These are phyloP conservation scores for Trebouxia gelatinosa DNA, from an alignment of 163 green algal species.

Conservation along the genomic window DNA sequence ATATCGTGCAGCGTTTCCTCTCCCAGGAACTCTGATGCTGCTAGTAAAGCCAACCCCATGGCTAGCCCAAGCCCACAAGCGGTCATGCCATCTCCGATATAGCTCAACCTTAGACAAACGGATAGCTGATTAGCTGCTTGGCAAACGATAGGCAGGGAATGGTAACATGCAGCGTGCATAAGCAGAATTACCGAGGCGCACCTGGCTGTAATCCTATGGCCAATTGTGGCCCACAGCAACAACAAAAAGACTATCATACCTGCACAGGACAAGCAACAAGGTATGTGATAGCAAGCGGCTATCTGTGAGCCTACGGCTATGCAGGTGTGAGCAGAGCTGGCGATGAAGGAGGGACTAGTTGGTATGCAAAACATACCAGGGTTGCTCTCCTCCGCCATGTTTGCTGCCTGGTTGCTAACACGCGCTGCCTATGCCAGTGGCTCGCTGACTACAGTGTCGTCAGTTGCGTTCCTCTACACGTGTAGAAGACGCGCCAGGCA, in stretches of 20 bases:
- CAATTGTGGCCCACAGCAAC: slow-evolving; percentile 54
- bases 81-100: slow-evolving; percentile 57
- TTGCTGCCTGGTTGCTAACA: no score
- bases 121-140: background rate
- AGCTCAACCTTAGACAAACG: slow-evolving; percentile 44
- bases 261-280: slow-evolving; percentile 35
- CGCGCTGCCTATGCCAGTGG: no score
- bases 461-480: no score
- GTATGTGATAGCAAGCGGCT: no score
- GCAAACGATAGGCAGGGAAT: no score
- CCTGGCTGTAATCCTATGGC: slow-evolving; percentile 42
- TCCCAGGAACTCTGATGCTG: slow-evolving; percentile 37
- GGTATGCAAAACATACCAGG: slow-evolving; percentile 4
- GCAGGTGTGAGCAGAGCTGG: no score
- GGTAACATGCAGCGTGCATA: background rate
- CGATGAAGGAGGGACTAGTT: no score
- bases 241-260: slow-evolving; percentile 62
- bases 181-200: no score
- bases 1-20: slow-evolving; percentile 41
- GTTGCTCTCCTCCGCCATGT: slow-evolving; percentile 26
- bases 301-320: no score
- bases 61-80: slow-evolving; percentile 61
- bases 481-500: no score
- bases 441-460: no score
- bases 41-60: slow-evolving; percentile 58